A percentile compares a stretch with the other conserved stretches of the same genome.
phyloP scores from a whole-genome alignment of 2,329 filamentous ascomycete genomes.

The Chaetothyriales sp. region DNA sequence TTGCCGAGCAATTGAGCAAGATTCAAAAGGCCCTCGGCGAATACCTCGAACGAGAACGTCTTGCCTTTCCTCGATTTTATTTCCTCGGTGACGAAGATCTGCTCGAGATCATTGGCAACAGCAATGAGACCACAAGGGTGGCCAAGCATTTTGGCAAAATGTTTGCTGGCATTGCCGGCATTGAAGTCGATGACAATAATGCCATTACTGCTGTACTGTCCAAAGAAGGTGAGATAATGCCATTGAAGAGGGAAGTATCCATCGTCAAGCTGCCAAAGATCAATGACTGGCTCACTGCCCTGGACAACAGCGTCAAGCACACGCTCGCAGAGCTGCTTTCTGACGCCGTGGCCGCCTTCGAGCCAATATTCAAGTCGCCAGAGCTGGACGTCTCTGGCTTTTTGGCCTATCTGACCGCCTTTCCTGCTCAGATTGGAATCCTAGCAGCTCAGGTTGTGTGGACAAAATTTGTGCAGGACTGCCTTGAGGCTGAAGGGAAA shows the following conservation, averaged over 20 bases:
- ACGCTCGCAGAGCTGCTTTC: constrained; percentile 82
- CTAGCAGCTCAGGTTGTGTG: constrained; percentile 87
- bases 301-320: constrained; percentile 87
- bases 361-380: constrained; percentile 58
- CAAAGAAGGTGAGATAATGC: constrained; percentile 83
- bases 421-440: constrained; percentile 89
- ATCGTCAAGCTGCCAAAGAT: constrained; percentile 88
- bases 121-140: constrained; percentile 89
- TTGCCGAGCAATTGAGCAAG: constrained; percentile 96
- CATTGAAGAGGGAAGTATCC: constrained; percentile 79
- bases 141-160: constrained; percentile 99
- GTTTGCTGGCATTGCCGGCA: constrained; percentile 89
- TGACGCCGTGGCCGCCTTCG: constrained; percentile 74
- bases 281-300: constrained; percentile 93
- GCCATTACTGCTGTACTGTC: constrained; percentile 87
- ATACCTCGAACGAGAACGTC: constrained; percentile 93
- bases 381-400: constrained; percentile 58
- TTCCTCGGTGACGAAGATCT: constrained; percentile 98
- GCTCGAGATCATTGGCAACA: constrained; percentile 98
- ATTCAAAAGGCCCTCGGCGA: constrained; percentile 98
- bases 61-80: constrained; percentile 97
- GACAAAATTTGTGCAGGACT: constrained; percentile 74
- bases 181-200: constrained; percentile 80
- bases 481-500: constrained; percentile 58
- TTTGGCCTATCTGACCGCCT: constrained; percentile 66